These are phyloP conservation scores for Saccharum hybrid DNA, from an alignment of 202 grass and related monocot genomes.

Conservation along the genomic window DNA sequence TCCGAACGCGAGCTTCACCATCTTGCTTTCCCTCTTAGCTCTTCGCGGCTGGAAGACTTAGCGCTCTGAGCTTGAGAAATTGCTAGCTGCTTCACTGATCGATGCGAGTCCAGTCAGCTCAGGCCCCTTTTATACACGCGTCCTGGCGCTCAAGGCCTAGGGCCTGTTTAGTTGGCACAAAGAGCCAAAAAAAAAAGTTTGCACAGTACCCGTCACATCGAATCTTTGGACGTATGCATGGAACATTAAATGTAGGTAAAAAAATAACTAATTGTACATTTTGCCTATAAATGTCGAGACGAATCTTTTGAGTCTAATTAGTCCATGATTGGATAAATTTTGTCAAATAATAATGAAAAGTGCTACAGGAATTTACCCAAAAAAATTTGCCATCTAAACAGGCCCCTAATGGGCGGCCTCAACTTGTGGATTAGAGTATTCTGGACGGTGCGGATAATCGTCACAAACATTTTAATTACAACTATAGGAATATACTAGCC, in stretches of 20 bases:
- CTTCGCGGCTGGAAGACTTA: not conserved
- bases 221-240: no score
- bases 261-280: no score
- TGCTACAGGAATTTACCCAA: no score
- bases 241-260: no score
- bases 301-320: no score
- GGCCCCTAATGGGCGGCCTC: constrained; percentile 16
- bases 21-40: constrained; percentile 33
- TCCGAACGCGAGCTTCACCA: constrained; percentile 89
- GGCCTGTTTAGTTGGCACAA: no score
- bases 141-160: constrained; percentile 9
- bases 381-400: no score
- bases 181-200: no score
- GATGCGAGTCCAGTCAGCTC: constrained; percentile 15
- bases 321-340: no score
- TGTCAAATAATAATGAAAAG: no score
- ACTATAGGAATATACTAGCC: not conserved
- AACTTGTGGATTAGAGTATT: constrained; percentile 60
- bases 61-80: not conserved
- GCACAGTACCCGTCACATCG: no score
- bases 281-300: no score
- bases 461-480: constrained; percentile 36
- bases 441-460: constrained; percentile 60
- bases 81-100: constrained; percentile 1
- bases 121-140: constrained; percentile 56